Conservation (phyloP, 164 flowering plant genomes). For the Cinnamomum micranthum region DNA sequence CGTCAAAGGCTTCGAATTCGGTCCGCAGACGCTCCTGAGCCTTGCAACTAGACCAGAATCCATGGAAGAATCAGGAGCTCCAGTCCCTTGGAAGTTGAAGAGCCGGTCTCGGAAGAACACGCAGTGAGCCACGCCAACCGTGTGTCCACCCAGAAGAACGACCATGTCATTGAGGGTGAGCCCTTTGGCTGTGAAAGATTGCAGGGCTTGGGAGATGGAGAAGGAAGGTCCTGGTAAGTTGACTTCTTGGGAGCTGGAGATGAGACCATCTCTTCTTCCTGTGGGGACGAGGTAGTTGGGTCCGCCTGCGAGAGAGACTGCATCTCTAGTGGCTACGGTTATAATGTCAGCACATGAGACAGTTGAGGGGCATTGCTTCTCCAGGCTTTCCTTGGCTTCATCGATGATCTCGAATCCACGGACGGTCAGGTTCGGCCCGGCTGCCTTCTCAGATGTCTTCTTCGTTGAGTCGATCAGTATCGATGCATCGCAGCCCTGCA, state of each 20-base stretch:
- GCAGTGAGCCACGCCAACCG: slow-evolving; percentile 45
- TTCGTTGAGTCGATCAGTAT: slow-evolving; percentile 6
- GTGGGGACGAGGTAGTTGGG: slow-evolving; percentile 5
- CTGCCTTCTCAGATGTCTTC: slow-evolving; percentile 10
- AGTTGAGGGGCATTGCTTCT: not conserved
- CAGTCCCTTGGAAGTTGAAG: slow-evolving; percentile 51
- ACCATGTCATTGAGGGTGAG: slow-evolving; percentile 12
- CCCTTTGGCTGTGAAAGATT: slow-evolving; percentile 7
- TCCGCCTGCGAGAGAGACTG: slow-evolving; percentile 7
- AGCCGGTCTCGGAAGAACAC: slow-evolving; percentile 30
- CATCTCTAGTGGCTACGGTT: slow-evolving; percentile 9
- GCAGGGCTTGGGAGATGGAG: slow-evolving; percentile 3
- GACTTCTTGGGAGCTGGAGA: slow-evolving; percentile 6
- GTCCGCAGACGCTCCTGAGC: not conserved
- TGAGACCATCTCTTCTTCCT: slow-evolving; percentile 14
- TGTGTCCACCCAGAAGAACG: slow-evolving; percentile 34
- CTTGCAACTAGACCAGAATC: not conserved
- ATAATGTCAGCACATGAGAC: slow-evolving; percentile 13
- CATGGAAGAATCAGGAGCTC: slow-evolving; percentile 40
- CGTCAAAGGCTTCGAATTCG: not conserved
- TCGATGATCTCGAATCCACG: slow-evolving; percentile 11
- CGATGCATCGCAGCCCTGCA: slow-evolving; percentile 11
- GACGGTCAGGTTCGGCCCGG: slow-evolving; percentile 7
- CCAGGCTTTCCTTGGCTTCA: not conserved
- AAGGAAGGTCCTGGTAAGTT: not conserved